Evolutionary conservation across 805 yeast genomes (phyloP).

Genomic region (Priceomyces melissophilus): DNA sequence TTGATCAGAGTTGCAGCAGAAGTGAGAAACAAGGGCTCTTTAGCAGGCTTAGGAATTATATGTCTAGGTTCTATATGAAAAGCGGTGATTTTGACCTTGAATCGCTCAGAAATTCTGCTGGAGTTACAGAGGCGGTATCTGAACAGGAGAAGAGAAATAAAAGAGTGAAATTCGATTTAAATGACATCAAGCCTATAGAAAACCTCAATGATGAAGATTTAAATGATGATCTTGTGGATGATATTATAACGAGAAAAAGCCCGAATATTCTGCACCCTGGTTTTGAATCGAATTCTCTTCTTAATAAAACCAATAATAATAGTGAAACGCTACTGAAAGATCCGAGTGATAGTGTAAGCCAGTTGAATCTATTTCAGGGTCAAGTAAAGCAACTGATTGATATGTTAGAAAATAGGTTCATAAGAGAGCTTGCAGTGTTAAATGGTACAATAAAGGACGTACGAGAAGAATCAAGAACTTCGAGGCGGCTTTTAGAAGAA

Average conservation of each 20-base stretch:
- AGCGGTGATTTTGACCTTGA: slow-evolving; percentile 12
- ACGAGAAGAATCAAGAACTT: background rate
- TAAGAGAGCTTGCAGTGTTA: slow-evolving; percentile 3
- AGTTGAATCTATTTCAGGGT: too few species aligned
- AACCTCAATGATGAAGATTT: background rate
- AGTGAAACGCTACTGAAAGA: too few species aligned
- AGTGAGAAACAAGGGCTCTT: slow-evolving; percentile 5
- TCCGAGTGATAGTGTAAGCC: too few species aligned
- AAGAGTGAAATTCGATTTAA: slow-evolving; percentile 12
- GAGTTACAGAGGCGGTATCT: slow-evolving; percentile 7
- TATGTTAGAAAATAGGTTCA: slow-evolving; percentile 2
- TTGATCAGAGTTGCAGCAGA: slow-evolving; percentile 1
- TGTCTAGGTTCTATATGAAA: slow-evolving; percentile 12
- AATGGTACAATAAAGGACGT: slow-evolving; percentile 3
- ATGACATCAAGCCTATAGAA: too few species aligned
- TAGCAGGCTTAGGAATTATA: slow-evolving; percentile 11
- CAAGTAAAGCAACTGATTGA: background rate
- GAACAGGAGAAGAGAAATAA: slow-evolving; percentile 8
- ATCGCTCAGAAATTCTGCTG: slow-evolving; percentile 15
- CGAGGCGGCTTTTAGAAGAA: slow-evolving; percentile 5
- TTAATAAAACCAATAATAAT: too few species aligned
- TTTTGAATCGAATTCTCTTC: too few species aligned
- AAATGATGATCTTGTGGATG: slow-evolving; percentile 12
- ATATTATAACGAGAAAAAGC: slow-evolving; percentile 7
- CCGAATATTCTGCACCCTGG: background rate